Evolutionary conservation across 129 eudicot genomes (phyloP).

Genomic region (Artemisia argyi): DNA sequence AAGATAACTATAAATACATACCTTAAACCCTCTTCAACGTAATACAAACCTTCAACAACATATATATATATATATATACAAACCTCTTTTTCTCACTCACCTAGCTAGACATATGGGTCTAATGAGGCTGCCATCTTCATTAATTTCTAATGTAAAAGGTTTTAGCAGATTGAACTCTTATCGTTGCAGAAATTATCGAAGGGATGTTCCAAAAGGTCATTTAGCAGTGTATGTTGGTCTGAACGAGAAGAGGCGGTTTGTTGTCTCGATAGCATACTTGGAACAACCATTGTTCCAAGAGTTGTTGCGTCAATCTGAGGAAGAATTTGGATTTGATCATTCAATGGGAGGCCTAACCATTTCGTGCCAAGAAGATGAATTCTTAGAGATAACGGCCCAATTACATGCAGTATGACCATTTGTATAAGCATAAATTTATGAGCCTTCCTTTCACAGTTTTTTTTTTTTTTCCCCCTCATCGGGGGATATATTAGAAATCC

Average conservation of each 20-base stretch:
- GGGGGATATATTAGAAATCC: no score
- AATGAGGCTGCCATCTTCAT: background rate
- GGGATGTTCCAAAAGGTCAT: conserved; percentile 27
- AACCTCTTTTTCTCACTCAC: background rate
- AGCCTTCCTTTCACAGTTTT: no score
- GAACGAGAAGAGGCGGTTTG: conserved; percentile 20
- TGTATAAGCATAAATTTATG: background rate
- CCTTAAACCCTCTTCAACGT: background rate
- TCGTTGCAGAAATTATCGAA: conserved; percentile 8
- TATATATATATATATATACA: no score
- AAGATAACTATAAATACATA: conserved; percentile 3
- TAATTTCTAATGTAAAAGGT: conserved; percentile 13
- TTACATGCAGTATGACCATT: conserved; percentile 3
- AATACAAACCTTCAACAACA: background rate
- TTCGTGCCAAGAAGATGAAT: conserved; percentile 27
- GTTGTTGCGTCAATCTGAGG: conserved; percentile 30
- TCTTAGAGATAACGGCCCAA: conserved; percentile 15
- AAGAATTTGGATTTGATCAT: conserved; percentile 25
- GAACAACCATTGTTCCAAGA: conserved; percentile 28
- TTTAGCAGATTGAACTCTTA: conserved; percentile 13
- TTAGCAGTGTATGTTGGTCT: conserved; percentile 29
- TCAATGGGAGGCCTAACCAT: conserved; percentile 33
- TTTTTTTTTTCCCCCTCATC: no score
- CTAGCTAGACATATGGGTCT: conserved; percentile 14
- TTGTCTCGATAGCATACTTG: conserved; percentile 24